Base-by-base conservation (phyloP, 768 basidiomycete genomes). In the Suillus americanus region DNA sequence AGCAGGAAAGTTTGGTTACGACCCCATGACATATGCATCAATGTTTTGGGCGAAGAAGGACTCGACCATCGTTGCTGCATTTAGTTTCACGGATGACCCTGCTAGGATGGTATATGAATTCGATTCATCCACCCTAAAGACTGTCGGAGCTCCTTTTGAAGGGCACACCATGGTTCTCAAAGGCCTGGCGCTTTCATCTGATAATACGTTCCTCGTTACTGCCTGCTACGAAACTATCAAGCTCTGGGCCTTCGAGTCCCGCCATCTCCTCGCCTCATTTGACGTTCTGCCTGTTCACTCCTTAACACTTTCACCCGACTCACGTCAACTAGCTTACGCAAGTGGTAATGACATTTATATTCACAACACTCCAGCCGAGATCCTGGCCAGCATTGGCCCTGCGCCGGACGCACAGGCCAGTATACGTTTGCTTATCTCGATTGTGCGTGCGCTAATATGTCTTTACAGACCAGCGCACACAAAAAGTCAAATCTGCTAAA, bases 231-330 rank as follows among this genome's bases (percentile, higher is more conserved):
- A 55, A 35, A 55, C 54, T 4, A 37, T 55, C n/a, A 55, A 55
- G 35, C 35, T 55, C 35, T 37, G 54, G 55, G 55, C 55, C 23
- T 56, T 56, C 37, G 37, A 56, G 37, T 56, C 55, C 37, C 55
- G 37, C 14, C 37, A 56, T 16, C 55, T 38, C 8, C 55, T 56
- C 0, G 55, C 37, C 5, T 55, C 35, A 14, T 55, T 55, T 3
- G 12, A 55, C 3, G 14, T 38, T 16, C 37, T 38, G 8, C 23
- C 55, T 54, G 2, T 18, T 8, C 7, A 16, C 8, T 37, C 14
- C 37, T 16, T 56, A 16, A 38, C 16, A 23, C 37, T 56, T 37
- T 56, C 55, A 16, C 55, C 55, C 14, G 23, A 56, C n/a, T 56
- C 37, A 4, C 55, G 55, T 23, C 55, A 56, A 16, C n/a, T 56